Conservation (phyloP, 2,329 filamentous ascomycete species). For the Penicillium palitans region DNA sequence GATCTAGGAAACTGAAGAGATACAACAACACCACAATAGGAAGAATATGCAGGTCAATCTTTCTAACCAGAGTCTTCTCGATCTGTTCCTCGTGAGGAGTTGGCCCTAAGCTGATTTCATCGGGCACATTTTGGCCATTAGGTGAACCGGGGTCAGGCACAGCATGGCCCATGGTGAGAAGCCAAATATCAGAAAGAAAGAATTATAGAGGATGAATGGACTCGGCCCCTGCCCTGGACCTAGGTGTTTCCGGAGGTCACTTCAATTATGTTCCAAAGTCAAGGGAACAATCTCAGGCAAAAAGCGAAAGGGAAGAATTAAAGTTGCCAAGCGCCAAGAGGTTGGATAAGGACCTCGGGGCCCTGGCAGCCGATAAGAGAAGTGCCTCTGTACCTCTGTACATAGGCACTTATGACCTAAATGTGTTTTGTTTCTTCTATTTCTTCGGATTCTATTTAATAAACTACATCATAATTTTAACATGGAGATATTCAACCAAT, state of each 20-base stretch:
- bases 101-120: conserved; percentile 20
- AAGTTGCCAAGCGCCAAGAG: conserved; percentile 20
- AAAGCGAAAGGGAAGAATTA: conserved; percentile 9
- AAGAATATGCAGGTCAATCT: conserved; percentile 45
- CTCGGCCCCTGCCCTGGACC: not conserved
- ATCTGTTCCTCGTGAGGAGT: conserved; percentile 31
- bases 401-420: not conserved
- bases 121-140: conserved; percentile 8
- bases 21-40: conserved; percentile 54
- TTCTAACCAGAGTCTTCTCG: conserved; percentile 37
- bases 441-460: not conserved
- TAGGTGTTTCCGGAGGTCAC: not conserved
- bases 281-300: not conserved
- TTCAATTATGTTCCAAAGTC: not conserved
- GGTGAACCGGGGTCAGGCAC: conserved; percentile 21
- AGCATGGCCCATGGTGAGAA: conserved; percentile 13
- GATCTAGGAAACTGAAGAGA: conserved; percentile 72
- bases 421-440: not conserved
- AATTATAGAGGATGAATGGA: not conserved
- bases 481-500: not conserved
- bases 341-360: not conserved
- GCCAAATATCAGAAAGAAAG: conserved; percentile 1
- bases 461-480: not conserved
- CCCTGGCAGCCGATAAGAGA: not conserved
- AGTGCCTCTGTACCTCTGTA: not conserved